Evolutionary conservation across 2,329 filamentous ascomycete genomes (phyloP).

Genomic region (Endothia cerciana): DNA sequence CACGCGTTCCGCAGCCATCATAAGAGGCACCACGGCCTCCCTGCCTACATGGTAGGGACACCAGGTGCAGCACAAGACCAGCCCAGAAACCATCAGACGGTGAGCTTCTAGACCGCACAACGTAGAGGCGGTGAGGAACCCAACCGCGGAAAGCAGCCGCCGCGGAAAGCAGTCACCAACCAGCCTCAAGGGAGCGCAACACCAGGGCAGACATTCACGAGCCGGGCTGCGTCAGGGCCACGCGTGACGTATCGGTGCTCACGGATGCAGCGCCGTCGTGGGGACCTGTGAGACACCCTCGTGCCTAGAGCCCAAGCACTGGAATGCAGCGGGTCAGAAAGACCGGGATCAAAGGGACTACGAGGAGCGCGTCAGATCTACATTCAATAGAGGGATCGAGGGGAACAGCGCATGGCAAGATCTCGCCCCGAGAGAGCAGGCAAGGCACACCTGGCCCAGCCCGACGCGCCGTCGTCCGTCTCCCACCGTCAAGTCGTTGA

Average conservation of each 20-base stretch:
- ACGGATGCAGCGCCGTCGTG: neutral
- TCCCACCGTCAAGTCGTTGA: neutral
- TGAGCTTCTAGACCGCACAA: neutral
- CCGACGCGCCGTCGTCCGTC: neutral
- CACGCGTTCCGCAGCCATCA: constrained; percentile 26
- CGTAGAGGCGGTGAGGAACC: neutral
- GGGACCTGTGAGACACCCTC: neutral
- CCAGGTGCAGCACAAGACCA: constrained; percentile 3
- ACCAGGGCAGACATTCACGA: neutral
- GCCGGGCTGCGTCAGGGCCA: neutral
- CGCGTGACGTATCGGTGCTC: neutral
- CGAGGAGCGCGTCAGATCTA: constrained; percentile 10
- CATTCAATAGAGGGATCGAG: neutral
- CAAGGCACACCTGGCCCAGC: constrained; percentile 12
- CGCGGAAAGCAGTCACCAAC: neutral
- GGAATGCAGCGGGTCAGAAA: constrained; percentile 8
- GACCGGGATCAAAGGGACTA: neutral
- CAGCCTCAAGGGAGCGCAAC: neutral
- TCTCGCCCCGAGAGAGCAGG: neutral
- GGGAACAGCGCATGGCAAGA: neutral
- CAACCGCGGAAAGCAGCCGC: neutral
- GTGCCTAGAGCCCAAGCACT: neutral
- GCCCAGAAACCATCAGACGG: neutral
- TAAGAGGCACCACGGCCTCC: neutral
- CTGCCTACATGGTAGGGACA: neutral